Base-by-base conservation (phyloP, 2,329 filamentous ascomycete genomes). In the Penicillium sp. region DNA sequence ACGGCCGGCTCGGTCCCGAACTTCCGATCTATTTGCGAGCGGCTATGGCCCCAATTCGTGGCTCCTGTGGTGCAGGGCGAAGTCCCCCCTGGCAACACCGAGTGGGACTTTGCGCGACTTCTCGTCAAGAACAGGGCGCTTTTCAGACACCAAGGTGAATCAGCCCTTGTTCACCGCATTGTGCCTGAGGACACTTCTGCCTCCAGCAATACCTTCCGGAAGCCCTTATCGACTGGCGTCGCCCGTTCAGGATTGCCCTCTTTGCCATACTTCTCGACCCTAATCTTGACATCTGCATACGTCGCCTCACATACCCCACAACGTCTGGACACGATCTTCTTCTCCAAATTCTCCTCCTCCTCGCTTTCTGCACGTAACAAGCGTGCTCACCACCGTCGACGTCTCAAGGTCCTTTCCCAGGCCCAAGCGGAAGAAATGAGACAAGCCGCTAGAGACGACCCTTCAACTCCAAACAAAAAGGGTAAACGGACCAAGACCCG, bases 21-120 rank as follows among this genome's bases (percentile, higher is more conserved):
- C 11, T 92, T 96, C 64, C 82, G 80, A 3, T 83, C 84, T 35
- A 85, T 89, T 49, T 92, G 90, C 68, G 75, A 84, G 48, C 84
- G 87, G 44, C 82, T 98, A 21, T 99, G 95, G 95, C 87, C 88
- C 11, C 84, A 87, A 4, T 98, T 99, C 73, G 87, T 90, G 1
- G 83, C 85, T 7, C 93, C 93, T 0, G 84, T 98, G 24, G 75
- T 87, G 1, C 84, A 86, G 1, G 89, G 89, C n/a, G 87, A 89
- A 57, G 54, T 61, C 0, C 71, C 76, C 1, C 75, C 73, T 5
- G 74, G 74, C 5, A 67, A 59, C 37, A 9, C 89, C 1, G 86
- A 89, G 10, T 87, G 89, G 65, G 91, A 97, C 68, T 97, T 97
- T 74, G 88, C 90, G 14, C 88, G 90, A 60, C 80, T 99, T 8